A percentile compares a stretch with the other conserved stretches of the same genome.
Conservation (phyloP, 108 stramenopile species). For the Fistulifera pelliculosa region DNA sequence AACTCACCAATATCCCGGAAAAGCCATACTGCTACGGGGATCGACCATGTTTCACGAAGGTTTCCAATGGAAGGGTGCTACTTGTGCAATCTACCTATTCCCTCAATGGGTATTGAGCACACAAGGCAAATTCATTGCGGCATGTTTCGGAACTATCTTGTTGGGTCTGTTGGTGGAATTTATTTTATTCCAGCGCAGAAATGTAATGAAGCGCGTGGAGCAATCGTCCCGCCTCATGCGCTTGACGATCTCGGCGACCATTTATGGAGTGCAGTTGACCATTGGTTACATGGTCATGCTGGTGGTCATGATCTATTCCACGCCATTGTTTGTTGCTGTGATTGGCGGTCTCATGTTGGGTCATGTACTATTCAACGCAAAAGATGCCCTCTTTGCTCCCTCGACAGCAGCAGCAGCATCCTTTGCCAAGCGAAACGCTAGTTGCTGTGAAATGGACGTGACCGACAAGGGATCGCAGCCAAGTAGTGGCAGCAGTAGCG, state of each 20-base stretch:
- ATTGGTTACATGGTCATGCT: conserved; percentile 82
- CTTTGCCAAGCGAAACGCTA: neutral
- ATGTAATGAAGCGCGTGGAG: conserved; percentile 23
- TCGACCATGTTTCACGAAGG: conserved; percentile 87
- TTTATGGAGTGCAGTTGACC: conserved; percentile 67
- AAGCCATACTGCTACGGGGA: conserved; percentile 58
- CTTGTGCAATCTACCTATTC: conserved; percentile 76
- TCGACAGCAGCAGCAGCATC: no score
- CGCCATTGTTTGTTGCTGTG: conserved; percentile 44
- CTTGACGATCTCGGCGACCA: conserved; percentile 35
- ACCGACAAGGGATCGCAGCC: neutral
- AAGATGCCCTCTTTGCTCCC: conserved; percentile 33
- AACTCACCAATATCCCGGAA: neutral
- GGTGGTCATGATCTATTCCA: conserved; percentile 72
- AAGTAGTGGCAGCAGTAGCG: neutral
- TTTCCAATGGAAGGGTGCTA: conserved; percentile 54
- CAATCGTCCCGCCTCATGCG: conserved; percentile 28
- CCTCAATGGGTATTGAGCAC: conserved; percentile 49
- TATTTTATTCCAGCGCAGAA: conserved; percentile 40
- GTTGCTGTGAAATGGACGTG: neutral
- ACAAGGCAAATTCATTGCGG: conserved; percentile 36
- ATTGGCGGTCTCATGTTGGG: conserved; percentile 62
- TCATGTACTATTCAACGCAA: conserved; percentile 67
- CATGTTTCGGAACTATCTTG: conserved; percentile 44
- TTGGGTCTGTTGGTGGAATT: conserved; percentile 51